These are phyloP conservation scores for Polyporus tsugae DNA, from an alignment of 1,284 basidiomycete species.

Conservation along the genomic window DNA sequence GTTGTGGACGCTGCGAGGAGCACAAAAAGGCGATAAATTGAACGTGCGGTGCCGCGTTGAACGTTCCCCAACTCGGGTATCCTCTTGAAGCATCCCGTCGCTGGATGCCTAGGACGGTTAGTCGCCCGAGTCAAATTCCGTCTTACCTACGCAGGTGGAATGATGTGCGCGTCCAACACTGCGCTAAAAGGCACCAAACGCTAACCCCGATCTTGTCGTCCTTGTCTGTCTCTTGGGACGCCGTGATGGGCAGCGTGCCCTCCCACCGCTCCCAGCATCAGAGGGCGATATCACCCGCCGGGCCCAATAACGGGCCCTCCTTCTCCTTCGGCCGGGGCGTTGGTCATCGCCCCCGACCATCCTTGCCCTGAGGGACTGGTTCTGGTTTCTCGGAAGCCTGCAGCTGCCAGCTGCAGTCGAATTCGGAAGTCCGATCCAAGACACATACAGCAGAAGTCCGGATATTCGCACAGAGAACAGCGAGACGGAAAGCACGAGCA, in stretches of 20 bases:
- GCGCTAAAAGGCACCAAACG: conserved; percentile 6
- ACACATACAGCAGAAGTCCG: not conserved
- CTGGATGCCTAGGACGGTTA: not conserved
- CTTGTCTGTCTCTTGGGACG: not conserved
- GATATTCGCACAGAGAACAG: conserved; percentile 3
- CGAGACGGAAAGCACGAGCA: not conserved
- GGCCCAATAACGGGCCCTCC: not conserved
- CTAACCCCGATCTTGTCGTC: conserved; percentile 1
- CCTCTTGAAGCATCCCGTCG: not conserved
- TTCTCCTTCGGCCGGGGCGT: not conserved
- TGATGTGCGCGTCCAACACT: conserved; percentile 1
- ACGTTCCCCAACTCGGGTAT: not conserved
- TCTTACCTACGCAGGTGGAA: not conserved
- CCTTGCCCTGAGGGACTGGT: not conserved
- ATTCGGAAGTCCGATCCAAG: not conserved
- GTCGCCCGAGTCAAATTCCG: not conserved
- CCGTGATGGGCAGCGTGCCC: not conserved
- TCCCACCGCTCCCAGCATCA: conserved; percentile 1
- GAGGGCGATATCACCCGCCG: not conserved
- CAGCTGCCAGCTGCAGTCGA: not conserved
- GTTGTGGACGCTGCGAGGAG: not conserved
- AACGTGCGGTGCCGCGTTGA: not conserved
- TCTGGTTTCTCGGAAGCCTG: not conserved
- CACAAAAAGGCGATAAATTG: not conserved
- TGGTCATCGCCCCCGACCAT: conserved; percentile 7